phyloP scores from a whole-genome alignment of 2,329 filamentous ascomycete species.

The Lachnellula subtilissima region DNA sequence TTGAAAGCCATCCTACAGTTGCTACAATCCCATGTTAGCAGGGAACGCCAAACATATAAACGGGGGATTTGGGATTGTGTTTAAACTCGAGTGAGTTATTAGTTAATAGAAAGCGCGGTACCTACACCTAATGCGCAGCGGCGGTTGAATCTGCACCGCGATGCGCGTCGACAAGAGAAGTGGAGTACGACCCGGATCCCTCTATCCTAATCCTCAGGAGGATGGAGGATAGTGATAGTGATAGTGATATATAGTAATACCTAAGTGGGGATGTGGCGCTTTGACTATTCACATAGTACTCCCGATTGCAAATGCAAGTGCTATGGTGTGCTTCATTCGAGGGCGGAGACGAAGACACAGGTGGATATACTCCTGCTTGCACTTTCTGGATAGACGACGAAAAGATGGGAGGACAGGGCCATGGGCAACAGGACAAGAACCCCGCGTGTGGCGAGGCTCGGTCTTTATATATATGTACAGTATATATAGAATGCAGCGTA shows the following conservation, averaged over 20 bases:
- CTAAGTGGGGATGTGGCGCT: not conserved
- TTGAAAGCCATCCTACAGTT: slow-evolving; percentile 20
- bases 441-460: not conserved
- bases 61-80: not conserved
- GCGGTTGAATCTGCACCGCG: no score
- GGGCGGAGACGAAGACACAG: not conserved
- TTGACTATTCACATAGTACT: not conserved
- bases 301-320: not conserved
- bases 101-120: not conserved
- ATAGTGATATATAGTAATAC: no score
- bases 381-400: not conserved
- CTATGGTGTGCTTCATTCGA: not conserved
- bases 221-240: no score
- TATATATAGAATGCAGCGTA: not conserved
- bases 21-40: not conserved
- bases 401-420: not conserved
- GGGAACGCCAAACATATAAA: not conserved
- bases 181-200: no score
- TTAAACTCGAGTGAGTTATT: not conserved
- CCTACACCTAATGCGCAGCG: no score
- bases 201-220: no score
- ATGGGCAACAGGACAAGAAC: not conserved
- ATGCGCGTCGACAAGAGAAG: no score
- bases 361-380: not conserved
- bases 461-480: not conserved